Conservation (phyloP, 2,329 filamentous ascomycete genomes). For the Plenodomus biglobosus region DNA sequence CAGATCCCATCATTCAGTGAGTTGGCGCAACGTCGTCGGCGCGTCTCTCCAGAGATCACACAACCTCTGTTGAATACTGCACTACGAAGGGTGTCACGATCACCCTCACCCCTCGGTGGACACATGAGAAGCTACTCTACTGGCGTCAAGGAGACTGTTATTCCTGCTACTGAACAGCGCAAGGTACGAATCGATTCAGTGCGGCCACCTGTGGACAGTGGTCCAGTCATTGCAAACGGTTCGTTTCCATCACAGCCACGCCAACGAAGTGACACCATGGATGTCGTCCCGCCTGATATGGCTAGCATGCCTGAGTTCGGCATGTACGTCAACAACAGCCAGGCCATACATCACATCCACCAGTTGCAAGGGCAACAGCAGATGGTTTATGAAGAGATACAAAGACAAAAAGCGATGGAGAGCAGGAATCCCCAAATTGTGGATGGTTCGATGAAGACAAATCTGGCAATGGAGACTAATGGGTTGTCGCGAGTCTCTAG, state of each 20-base stretch:
- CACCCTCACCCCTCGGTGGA: conserved; percentile 51
- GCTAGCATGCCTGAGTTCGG: conserved; percentile 22
- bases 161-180: conserved; percentile 17
- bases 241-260: conserved; percentile 39
- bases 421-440: conserved; percentile 21
- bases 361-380: conserved; percentile 36
- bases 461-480: conserved; percentile 20
- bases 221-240: conserved; percentile 46
- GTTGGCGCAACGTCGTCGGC: conserved; percentile 45
- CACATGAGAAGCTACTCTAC: conserved; percentile 47
- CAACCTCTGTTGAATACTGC: conserved; percentile 44
- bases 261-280: conserved; percentile 28
- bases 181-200: conserved; percentile 34
- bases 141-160: conserved; percentile 18
- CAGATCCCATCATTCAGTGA: conserved; percentile 46
- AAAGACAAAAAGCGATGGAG: conserved; percentile 32
- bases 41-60: conserved; percentile 48
- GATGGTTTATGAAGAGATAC: conserved; percentile 36
- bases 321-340: conserved; percentile 24
- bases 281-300: conserved; percentile 25
- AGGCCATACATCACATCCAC: conserved; percentile 29
- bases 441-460: conserved; percentile 30
- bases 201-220: conserved; percentile 31
- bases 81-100: conserved; percentile 44
- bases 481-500: conserved; percentile 24